phyloP scores from a whole-genome alignment of 768 basidiomycete genomes.

The Boletus rubroflammeus region DNA sequence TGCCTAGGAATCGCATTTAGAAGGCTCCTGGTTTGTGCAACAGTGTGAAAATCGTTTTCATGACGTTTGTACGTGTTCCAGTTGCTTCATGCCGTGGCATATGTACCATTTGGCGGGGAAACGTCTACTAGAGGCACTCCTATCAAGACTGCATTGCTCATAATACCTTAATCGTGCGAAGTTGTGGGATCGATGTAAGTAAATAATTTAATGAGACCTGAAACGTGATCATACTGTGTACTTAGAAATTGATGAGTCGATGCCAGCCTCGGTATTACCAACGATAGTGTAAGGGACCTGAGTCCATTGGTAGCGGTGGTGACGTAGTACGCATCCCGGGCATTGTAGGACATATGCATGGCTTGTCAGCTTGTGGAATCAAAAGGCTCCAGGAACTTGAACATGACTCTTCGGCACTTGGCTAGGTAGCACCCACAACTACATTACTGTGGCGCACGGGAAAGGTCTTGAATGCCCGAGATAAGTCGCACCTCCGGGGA shows the following conservation, averaged over 20 bases:
- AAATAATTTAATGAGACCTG: background rate
- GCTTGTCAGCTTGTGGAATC: too few species aligned
- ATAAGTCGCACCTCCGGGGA: background rate
- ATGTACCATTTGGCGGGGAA: background rate
- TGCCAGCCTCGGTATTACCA: background rate
- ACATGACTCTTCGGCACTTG: background rate
- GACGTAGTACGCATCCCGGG: background rate
- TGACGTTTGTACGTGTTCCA: background rate
- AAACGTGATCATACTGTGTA: too few species aligned
- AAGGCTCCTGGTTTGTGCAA: background rate
- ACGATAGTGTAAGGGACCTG: background rate
- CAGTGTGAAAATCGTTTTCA: background rate
- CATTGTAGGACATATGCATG: too few species aligned
- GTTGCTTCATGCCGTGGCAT: background rate
- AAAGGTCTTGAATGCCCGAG: background rate
- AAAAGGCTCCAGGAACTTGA: background rate
- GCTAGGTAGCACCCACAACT: background rate
- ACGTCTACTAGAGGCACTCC: background rate
- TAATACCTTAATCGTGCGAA: background rate
- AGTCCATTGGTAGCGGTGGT: background rate
- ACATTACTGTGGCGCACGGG: background rate
- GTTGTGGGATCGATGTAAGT: background rate
- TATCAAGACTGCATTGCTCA: background rate
- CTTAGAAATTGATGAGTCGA: background rate
- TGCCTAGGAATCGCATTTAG: slow-evolving; percentile 3